Percentiles rank a stretch among this genome's conserved stretches.
Conservation (phyloP, 164 flowering plant species). For the Chimonanthus salicifolius region DNA sequence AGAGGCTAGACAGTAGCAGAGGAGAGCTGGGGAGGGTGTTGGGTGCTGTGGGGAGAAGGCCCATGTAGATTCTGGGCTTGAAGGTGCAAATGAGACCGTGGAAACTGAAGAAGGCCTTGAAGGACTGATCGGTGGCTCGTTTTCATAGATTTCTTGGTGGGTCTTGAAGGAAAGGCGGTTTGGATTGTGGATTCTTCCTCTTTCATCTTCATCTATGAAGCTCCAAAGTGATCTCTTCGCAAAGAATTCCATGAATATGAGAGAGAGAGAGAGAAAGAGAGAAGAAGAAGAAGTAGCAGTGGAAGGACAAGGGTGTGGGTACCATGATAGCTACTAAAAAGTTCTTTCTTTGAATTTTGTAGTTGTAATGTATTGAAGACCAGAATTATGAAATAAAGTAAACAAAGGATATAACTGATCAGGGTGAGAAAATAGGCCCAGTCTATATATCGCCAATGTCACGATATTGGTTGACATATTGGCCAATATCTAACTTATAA, state of each 20-base stretch:
- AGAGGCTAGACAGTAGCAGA: constrained; percentile 30
- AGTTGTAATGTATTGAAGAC: too few relatives aligned
- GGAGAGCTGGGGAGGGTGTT: constrained; percentile 25
- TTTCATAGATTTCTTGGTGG: constrained; percentile 1
- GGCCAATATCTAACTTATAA: too few relatives aligned
- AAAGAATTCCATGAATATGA: constrained; percentile 12
- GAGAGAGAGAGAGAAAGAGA: not conserved
- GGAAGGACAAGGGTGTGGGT: too few relatives aligned
- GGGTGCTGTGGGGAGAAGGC: constrained; percentile 21
- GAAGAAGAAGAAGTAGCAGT: too few relatives aligned
- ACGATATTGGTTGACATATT: too few relatives aligned
- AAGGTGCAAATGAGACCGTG: not conserved
- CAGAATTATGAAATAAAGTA: too few relatives aligned
- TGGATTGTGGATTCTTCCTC: constrained; percentile 1
- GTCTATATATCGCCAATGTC: too few relatives aligned
- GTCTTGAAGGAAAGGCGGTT: constrained; percentile 6
- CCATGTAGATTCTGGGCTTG: constrained; percentile 28
- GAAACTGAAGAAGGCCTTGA: constrained; percentile 10
- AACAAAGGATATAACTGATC: too few relatives aligned
- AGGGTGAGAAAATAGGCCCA: too few relatives aligned
- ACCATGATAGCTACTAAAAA: too few relatives aligned
- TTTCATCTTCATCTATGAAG: constrained; percentile 15
- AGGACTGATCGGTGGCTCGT: constrained; percentile 1
- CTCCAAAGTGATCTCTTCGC: constrained; percentile 13
- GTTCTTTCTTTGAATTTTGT: too few relatives aligned